These are phyloP conservation scores for Plantago lanceolata DNA, from an alignment of 305 asterid species.

Conservation along the genomic window DNA sequence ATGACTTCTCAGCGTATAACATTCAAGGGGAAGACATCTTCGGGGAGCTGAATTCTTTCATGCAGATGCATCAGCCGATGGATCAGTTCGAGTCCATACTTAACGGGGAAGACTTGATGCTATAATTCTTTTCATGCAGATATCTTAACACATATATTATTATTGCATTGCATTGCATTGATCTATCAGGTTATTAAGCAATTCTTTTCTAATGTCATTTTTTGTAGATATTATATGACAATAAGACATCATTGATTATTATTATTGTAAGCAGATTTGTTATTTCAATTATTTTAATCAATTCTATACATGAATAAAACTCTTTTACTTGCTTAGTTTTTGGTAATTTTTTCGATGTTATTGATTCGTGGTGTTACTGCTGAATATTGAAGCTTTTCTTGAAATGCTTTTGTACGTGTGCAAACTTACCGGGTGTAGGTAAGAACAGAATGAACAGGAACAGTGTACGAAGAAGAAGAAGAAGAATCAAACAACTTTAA, in stretches of 20 bases:
- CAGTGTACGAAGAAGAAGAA: too few relatives aligned
- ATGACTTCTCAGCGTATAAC: conserved; percentile 1
- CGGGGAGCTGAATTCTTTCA: conserved; percentile 9
- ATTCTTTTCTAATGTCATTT: conserved; percentile 11
- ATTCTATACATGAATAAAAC: conserved; percentile 6
- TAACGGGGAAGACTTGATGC: conserved; percentile 17
- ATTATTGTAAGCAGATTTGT: conserved; percentile 5
- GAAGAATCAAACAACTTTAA: too few relatives aligned
- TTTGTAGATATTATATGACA: conserved; percentile 11
- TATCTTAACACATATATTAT: background rate
- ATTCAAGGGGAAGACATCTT: conserved; percentile 7
- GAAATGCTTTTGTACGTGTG: background rate
- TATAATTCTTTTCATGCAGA: conserved; percentile 12
- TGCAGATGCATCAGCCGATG: conserved; percentile 12
- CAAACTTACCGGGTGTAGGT: too few relatives aligned
- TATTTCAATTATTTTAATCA: background rate
- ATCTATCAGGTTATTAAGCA: background rate
- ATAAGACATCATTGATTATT: background rate
- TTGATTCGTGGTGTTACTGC: background rate
- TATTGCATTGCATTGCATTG: background rate
- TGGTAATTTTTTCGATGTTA: background rate
- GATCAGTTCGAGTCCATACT: conserved; percentile 10
- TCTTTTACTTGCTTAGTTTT: background rate
- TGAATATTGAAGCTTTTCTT: background rate
- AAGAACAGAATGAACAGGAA: too few relatives aligned